A percentile compares a stretch with the other conserved stretches of the same genome.
phyloP scores from a whole-genome alignment of 257 asterid genomes.

The Plantago ovata region DNA sequence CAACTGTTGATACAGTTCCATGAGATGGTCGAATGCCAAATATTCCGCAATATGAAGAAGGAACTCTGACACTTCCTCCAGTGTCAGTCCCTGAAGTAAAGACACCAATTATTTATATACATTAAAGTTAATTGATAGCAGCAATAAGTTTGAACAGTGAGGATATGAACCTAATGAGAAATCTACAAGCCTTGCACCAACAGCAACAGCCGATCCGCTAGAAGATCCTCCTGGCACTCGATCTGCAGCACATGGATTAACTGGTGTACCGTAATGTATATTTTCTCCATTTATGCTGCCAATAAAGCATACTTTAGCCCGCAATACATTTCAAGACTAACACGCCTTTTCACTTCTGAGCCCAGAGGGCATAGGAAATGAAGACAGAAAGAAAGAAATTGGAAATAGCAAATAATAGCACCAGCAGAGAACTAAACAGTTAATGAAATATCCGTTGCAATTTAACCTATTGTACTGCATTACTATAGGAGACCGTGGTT shows the following conservation, averaged over 20 bases:
- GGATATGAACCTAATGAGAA: constrained; percentile 63
- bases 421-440: no score
- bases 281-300: constrained; percentile 93
- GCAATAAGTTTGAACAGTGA: not conserved
- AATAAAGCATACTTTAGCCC: constrained; percentile 6
- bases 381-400: not conserved
- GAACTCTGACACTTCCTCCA: constrained; percentile 93
- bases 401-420: not conserved
- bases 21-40: constrained; percentile 89
- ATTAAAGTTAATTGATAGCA: not conserved
- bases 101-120: constrained; percentile 10
- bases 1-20: constrained; percentile 59
- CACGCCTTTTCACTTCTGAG: no score
- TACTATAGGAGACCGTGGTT: no score
- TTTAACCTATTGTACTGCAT: no score
- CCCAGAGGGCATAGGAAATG: not conserved
- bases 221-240: constrained; percentile 97
- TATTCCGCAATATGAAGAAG: constrained; percentile 85
- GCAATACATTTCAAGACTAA: no score
- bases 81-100: constrained; percentile 72
- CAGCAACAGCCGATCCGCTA: constrained; percentile 95
- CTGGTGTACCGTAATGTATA: constrained; percentile 75
- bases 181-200: constrained; percentile 68
- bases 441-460: no score
- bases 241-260: constrained; percentile 74